Base-by-base conservation (phyloP, 768 basidiomycete genomes). In the Lentinula guzmanii region DNA sequence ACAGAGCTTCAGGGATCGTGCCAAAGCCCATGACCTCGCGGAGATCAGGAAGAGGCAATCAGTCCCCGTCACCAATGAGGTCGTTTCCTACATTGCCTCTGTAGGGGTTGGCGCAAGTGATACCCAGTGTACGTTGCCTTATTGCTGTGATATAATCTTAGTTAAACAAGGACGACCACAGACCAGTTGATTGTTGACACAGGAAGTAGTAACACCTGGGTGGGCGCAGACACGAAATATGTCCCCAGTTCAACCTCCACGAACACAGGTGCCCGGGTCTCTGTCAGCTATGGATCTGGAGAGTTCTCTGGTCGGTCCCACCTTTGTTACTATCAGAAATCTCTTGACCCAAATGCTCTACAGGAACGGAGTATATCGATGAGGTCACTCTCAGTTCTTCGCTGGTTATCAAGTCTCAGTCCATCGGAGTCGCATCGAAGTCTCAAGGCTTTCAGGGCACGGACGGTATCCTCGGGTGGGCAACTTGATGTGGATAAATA, bases 141-240 rank as follows among this genome's bases (percentile, higher is more conserved):
- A 13, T n/a, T 41, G 2, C 28, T 28, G 13, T 15, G 5, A 10
- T 24, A 43, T 5, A 48, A 16, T 43, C 18, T 24, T 21, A 48
- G 18, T 48, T 18, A 28, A 48, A 1, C 3, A 21, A 9, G 46
- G n/a, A 41, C 43, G 5, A 34, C 21, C 11, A 0, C 16, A 61
- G 60, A 52, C 41, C 34, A 59, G 8, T 10, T 59, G 48, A 59
- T 59, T 37, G 48, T 59, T 28, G 58, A 59, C 46, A 59, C 58
- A 9, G 85, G 84, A 70, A 86, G 84, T 70, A 86, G 86, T 16
- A 89, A 87, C 74, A 88, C 86, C 28, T 89, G 87, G 86, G 58
- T 59, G n/a, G 18, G 45, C 13, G 55, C 55, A 31, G 4, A 31
- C 8, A 73, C 67, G 31, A 15, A 71, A 1, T 89, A 85, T 66